Conservation (phyloP, 768 basidiomycete genomes). For the Omphalotus guepiniiformis region DNA sequence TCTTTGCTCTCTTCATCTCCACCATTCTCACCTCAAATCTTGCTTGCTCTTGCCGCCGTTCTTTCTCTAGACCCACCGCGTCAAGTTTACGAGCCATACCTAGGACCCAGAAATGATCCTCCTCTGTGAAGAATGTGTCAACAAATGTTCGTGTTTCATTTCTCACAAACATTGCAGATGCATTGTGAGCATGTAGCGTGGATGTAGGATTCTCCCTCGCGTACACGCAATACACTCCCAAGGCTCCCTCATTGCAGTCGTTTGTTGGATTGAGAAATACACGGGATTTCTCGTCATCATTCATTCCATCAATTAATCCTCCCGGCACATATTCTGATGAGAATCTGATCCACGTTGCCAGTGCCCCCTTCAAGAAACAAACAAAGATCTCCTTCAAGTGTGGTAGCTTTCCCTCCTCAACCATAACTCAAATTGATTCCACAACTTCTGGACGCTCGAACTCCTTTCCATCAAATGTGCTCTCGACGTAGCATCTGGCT, state of each 20-base stretch:
- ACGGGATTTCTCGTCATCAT: constrained; percentile 1
- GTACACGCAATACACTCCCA: constrained; percentile 14
- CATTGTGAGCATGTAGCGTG: no score
- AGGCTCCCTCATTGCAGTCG: constrained; percentile 16
- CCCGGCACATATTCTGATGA: constrained; percentile 24
- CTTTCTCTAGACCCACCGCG: no score
- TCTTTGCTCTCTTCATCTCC: neutral
- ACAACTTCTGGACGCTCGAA: neutral
- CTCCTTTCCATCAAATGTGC: neutral
- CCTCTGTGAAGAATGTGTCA: constrained; percentile 8
- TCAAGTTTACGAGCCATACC: no score
- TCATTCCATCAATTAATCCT: constrained; percentile 13
- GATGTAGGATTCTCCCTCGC: no score
- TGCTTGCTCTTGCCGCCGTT: no score
- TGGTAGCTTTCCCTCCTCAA: neutral
- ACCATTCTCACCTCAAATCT: neutral
- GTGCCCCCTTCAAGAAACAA: neutral
- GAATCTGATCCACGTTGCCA: constrained; percentile 20
- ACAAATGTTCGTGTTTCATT: constrained; percentile 25
- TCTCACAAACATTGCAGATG: constrained; percentile 16
- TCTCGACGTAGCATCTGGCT: neutral
- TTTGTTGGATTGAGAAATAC: constrained; percentile 18
- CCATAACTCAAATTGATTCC: neutral
- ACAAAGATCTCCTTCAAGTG: neutral
- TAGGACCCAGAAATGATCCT: no score